Conservation (phyloP, 495 filamentous ascomycete genomes). For the Aspergillus baeticus region DNA sequence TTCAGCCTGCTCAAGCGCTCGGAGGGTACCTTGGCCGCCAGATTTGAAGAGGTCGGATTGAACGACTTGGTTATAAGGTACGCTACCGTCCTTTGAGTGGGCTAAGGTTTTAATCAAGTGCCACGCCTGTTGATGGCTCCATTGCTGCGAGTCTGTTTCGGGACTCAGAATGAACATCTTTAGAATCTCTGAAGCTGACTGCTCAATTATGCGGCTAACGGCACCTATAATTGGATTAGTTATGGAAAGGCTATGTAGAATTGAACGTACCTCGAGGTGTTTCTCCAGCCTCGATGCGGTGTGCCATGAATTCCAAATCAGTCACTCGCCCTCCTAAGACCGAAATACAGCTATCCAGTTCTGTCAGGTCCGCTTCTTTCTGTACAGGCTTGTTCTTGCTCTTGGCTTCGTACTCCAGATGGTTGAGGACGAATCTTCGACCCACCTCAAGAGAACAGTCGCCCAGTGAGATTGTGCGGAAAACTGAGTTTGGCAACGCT, state of each 20-base stretch:
- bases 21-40: constrained; percentile 68
- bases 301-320: constrained; percentile 88
- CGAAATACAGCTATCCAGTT: constrained; percentile 80
- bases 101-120: constrained; percentile 75
- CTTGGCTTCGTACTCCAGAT: constrained; percentile 58
- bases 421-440: constrained; percentile 84
- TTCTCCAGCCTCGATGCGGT: constrained; percentile 88
- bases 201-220: constrained; percentile 85
- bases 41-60: constrained; percentile 68
- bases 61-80: constrained; percentile 82
- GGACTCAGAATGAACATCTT: constrained; percentile 81
- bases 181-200: constrained; percentile 82
- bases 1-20: constrained; percentile 81
- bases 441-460: constrained; percentile 85
- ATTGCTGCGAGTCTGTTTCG: constrained; percentile 48
- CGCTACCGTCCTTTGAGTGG: constrained; percentile 41
- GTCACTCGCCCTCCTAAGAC: constrained; percentile 85
- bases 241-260: background rate
- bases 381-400: constrained; percentile 34
- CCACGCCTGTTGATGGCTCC: constrained; percentile 88
- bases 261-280: constrained; percentile 58
- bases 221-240: constrained; percentile 53
- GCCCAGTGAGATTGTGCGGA: constrained; percentile 78
- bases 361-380: constrained; percentile 46
- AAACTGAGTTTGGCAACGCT: constrained; percentile 85